Percentiles rank a stretch among this genome's conserved stretches.
phyloP scores from a whole-genome alignment of 2,329 filamentous ascomycete species.

The Coniella vitis region DNA sequence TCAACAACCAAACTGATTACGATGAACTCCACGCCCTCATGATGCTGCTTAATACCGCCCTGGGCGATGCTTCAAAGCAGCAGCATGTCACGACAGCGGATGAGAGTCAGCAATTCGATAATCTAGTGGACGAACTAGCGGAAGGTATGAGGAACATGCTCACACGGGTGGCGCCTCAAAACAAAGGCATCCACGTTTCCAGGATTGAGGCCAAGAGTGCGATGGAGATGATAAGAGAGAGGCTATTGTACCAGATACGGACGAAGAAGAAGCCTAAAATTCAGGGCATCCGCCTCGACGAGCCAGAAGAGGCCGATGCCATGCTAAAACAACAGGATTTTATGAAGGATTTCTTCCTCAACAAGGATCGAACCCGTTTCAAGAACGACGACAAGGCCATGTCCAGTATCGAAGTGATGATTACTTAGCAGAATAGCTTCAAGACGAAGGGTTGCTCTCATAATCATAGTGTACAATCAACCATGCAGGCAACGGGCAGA shows the following conservation, averaged over 20 bases:
- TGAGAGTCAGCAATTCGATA: constrained; percentile 50
- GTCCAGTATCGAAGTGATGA: neutral
- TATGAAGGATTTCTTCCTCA: constrained; percentile 42
- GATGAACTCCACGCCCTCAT: constrained; percentile 58
- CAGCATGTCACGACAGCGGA: neutral
- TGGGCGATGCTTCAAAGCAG: constrained; percentile 53
- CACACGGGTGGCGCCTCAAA: constrained; percentile 64
- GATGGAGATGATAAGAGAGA: constrained; percentile 67
- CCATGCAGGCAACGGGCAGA: neutral
- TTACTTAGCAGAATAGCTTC: neutral
- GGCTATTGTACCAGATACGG: constrained; percentile 64
- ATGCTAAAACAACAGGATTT: constrained; percentile 40
- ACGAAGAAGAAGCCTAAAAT: constrained; percentile 51
- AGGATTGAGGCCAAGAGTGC: constrained; percentile 71
- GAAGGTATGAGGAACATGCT: constrained; percentile 49
- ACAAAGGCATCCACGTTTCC: constrained; percentile 58
- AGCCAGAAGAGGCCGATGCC: constrained; percentile 29
- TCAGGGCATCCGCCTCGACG: constrained; percentile 40
- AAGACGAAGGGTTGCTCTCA: neutral
- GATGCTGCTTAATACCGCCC: constrained; percentile 63
- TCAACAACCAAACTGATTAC: constrained; percentile 58
- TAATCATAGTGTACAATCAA: neutral
- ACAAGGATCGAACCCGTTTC: constrained; percentile 19
- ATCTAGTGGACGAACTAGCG: constrained; percentile 60
- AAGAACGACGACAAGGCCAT: neutral